Base-by-base conservation (phyloP, 2,329 filamentous ascomycete genomes). In the Raffaelea ambrosiae region DNA sequence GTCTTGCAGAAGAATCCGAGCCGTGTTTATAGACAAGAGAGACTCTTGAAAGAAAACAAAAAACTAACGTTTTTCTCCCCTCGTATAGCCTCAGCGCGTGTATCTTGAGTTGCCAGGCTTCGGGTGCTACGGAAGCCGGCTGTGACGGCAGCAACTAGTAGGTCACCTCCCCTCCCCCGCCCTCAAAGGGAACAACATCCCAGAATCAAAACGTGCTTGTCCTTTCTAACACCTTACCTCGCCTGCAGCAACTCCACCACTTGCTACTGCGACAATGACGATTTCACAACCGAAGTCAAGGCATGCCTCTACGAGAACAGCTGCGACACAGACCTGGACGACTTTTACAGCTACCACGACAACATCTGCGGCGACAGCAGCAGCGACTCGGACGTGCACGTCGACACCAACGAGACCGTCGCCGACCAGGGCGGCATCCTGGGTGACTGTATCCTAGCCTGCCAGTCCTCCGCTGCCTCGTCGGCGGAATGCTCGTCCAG, bases 231-330 rank as follows among this genome's bases (percentile, higher is more conserved):
- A 42, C 13, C 40, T 42, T 19, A 20, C 38, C 14, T 7, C 40
- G n/a, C n/a, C n/a, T n/a, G 5, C 10, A 43, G 42, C 42, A 43
- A 43, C 26, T 23, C 19, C 26, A 33, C 42, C 3, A 3, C 42
- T 29, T 43, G 42, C 42, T 43, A 43, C 42, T 43, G 42, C 16
- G 26, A 43, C 42, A 43, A 43, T 26, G 26, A 20, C 2, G 14
- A 43, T 26, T 43, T 33, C 13, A n/a, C 42, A 16, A 13, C 8
- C 23, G 29, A 43, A 5, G 42, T 43, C n/a, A 43, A 43, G 26
- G 26, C n/a, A 23, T 43, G 42, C 42, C 42, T 43, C 4, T 43
- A 43, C 42, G 13, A 43, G 42, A 43, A 26, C 21, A 43, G 33
- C 42, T 43, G 42, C 26, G 23, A 23, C 4, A 31, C 42, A 2